Evolutionary conservation across 1,139 yeast genomes (phyloP).

Genomic region (Candida tropicalis): DNA sequence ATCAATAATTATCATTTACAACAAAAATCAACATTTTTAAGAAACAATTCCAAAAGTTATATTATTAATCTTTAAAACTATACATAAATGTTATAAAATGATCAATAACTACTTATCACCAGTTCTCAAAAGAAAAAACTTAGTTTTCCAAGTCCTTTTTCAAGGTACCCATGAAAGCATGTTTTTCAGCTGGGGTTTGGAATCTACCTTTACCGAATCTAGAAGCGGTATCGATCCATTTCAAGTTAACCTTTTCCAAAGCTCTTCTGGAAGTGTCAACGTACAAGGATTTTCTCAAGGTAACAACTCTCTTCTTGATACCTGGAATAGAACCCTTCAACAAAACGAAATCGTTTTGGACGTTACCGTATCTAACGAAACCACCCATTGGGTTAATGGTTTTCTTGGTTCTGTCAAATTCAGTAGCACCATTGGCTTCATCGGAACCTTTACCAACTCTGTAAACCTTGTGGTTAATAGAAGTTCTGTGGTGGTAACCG

Average conservation of each 20-base stretch:
- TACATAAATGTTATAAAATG: too few relatives aligned
- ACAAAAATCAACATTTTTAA: too few relatives aligned
- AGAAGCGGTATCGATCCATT: conserved; percentile 99
- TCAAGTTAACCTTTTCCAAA: conserved; percentile 92
- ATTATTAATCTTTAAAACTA: too few relatives aligned
- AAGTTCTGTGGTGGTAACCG: conserved; percentile 99
- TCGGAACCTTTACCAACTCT: conserved; percentile 97
- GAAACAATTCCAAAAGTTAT: too few relatives aligned
- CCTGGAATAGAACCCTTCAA: conserved; percentile 99
- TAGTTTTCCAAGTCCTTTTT: conserved; percentile 77
- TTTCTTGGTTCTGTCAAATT: conserved; percentile 99
- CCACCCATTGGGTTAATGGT: conserved; percentile 99
- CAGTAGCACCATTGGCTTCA: conserved; percentile 93
- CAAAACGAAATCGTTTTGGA: conserved; percentile 96
- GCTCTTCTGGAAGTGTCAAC: conserved; percentile 98
- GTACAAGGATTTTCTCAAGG: conserved; percentile 98
- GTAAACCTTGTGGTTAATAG: conserved; percentile 99
- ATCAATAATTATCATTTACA: too few relatives aligned
- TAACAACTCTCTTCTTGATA: conserved; percentile 98
- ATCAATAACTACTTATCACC: too few relatives aligned
- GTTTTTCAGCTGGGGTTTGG: conserved; percentile 99
- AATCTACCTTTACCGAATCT: conserved; percentile 99
- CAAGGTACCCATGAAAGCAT: conserved; percentile 99
- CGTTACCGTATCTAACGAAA: conserved; percentile 98
- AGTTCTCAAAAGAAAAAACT: conserved; percentile 9